Evolutionary conservation across 2,329 filamentous ascomycete species (phyloP).

Genomic region (Phialophora tarda): DNA sequence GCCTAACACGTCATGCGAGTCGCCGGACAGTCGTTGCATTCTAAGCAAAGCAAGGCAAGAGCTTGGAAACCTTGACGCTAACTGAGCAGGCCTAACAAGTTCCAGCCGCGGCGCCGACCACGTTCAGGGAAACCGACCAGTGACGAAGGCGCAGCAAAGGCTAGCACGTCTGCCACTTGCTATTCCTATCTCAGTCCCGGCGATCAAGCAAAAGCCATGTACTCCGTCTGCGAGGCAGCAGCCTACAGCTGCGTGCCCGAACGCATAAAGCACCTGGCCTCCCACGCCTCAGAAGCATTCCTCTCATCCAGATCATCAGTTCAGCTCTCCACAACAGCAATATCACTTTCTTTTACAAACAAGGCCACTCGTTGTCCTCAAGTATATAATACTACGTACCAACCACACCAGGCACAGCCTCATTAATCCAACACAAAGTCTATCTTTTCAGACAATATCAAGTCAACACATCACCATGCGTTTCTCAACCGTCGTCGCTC

Average conservation of each 20-base stretch:
- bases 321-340: constrained; percentile 14
- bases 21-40: not conserved
- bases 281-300: constrained; percentile 3
- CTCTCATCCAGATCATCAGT: constrained; percentile 15
- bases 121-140: constrained; percentile 7
- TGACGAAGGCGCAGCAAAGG: constrained; percentile 15
- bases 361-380: constrained; percentile 27
- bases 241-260: not conserved
- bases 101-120: constrained; percentile 1
- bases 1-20: constrained; percentile 13
- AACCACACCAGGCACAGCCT: constrained; percentile 6
- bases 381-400: constrained; percentile 9
- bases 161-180: constrained; percentile 13
- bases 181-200: constrained; percentile 13
- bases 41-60: constrained; percentile 12
- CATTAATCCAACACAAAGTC: constrained; percentile 13
- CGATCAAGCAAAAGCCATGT: not conserved
- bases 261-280: constrained; percentile 16
- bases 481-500: constrained; percentile 31
- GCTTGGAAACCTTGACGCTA: constrained; percentile 10
- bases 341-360: constrained; percentile 16
- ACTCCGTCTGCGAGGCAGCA: not conserved
- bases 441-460: constrained; percentile 2
- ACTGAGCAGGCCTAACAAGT: not conserved
- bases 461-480: constrained; percentile 24